Conservation (phyloP, 495 filamentous ascomycete species). For the Bacidia rubella region DNA sequence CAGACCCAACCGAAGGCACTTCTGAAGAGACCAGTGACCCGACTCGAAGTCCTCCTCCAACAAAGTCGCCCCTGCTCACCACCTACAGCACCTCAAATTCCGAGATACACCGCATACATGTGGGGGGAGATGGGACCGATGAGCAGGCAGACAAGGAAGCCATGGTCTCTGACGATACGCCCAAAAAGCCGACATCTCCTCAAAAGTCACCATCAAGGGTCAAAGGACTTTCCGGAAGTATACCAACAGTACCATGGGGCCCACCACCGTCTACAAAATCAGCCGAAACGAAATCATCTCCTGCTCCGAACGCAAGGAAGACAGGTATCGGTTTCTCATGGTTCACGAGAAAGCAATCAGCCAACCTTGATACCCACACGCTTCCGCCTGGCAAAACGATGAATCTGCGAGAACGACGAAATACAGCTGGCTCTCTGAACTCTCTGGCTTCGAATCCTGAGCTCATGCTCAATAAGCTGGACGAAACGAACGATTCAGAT, state of each 20-base stretch:
- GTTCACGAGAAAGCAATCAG: constrained; percentile 60
- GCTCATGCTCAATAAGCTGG: constrained; percentile 54
- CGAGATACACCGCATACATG: constrained; percentile 57
- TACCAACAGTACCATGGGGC: constrained; percentile 42
- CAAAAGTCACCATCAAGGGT: constrained; percentile 36
- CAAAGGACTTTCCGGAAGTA: constrained; percentile 35
- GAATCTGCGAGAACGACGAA: constrained; percentile 38
- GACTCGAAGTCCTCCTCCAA: constrained; percentile 20
- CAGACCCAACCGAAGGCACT: neutral
- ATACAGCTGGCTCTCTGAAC: constrained; percentile 62
- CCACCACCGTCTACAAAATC: constrained; percentile 30
- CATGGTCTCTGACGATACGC: neutral
- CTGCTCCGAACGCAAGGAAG: constrained; percentile 41
- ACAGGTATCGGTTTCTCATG: constrained; percentile 71
- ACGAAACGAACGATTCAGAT: constrained; percentile 48
- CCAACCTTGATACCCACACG: constrained; percentile 41
- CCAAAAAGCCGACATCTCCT: constrained; percentile 22
- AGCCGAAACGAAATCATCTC: constrained; percentile 27
- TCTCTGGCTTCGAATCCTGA: constrained; percentile 64
- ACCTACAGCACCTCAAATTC: constrained; percentile 50
- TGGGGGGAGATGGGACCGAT: constrained; percentile 33
- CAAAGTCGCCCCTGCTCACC: constrained; percentile 42
- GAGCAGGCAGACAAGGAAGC: neutral
- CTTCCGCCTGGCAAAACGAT: constrained; percentile 32
- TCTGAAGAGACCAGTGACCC: constrained; percentile 20